Evolutionary conservation across 129 eudicot species (phyloP), one percentile per base, ranked within the genome.

Genomic region (Chrysanthemum lavandulifolium): DNA sequence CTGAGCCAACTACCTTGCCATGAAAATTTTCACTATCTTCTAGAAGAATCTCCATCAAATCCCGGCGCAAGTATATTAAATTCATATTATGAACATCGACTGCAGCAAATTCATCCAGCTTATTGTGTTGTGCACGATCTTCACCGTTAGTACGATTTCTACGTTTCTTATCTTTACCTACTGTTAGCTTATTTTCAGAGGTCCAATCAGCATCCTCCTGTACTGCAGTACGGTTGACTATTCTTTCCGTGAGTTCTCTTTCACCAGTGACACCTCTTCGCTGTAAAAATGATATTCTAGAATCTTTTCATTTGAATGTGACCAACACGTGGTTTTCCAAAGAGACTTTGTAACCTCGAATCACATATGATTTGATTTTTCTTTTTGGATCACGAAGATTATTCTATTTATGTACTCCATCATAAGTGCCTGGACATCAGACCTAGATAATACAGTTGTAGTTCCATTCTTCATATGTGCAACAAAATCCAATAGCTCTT

Each of bases 301-400:
- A 88, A 90, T 93, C 84, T 88, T 94, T 56, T 76, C 89, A 90
- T 94, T 78, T 94, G 96, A 77, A 75, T 79, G 49, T 77, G 97
- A 51, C 90, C 91, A 71, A 90, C 89, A 15, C 88, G 77, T 53
- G 87, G 81, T 69, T 83, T 94, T 49, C 88, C 88, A 79, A 94
- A 90, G 61, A 94, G 76, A 78, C 62, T 73, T 65, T 67, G 69
- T 61, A 94, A 85, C 86, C 97, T 84, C 14, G 29, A 69, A 83
- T 94, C 99, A 82, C 99, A 94, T 45, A 87, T 77, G n/a, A 90
- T 82, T 79, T 90, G 96, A 76, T 85, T 86, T 79, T 90, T 88
- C 68, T 67, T 85, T 60, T 75, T 89, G 89, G 93, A 71, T 87
- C 97, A 25, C 82, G 80, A 21, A 94, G 96, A 71, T 88, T 84